These are phyloP conservation scores for Volvox africanus DNA, from an alignment of 139 green algal species.

Conservation along the genomic window DNA sequence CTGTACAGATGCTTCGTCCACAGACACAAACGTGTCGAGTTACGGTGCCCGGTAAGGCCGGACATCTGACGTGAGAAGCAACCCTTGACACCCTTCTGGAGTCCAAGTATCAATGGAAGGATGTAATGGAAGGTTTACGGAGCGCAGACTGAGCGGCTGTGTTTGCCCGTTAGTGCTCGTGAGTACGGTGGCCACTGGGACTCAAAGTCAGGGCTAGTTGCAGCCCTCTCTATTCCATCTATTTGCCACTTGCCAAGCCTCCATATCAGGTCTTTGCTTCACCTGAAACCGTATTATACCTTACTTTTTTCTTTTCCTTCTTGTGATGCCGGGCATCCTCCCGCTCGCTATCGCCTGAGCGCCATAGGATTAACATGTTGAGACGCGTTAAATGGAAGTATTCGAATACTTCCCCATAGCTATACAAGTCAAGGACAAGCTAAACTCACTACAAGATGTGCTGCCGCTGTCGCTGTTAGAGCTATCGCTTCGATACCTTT, in stretches of 20 bases:
- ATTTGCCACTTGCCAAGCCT: neutral
- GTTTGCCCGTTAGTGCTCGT: neutral
- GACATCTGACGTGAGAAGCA: too few relatives aligned
- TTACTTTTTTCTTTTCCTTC: slow-evolving; percentile 19
- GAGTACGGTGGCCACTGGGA: neutral
- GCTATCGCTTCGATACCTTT: neutral
- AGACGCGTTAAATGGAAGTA: neutral
- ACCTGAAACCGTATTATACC: neutral
- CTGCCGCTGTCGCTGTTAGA: neutral
- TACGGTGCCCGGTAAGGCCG: too few relatives aligned
- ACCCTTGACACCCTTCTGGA: too few relatives aligned
- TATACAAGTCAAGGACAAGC: neutral
- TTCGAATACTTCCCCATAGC: too few relatives aligned
- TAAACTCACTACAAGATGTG: slow-evolving; percentile 1
- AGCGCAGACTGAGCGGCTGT: neutral
- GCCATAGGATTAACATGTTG: neutral
- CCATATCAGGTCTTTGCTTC: neutral
- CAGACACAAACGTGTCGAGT: too few relatives aligned
- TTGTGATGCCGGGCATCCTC: neutral
- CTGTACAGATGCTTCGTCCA: too few relatives aligned
- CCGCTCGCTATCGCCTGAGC: slow-evolving; percentile 20
- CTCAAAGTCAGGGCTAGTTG: neutral
- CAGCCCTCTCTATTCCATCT: neutral
- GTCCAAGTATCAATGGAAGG: neutral
- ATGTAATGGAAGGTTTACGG: neutral